phyloP scores from a whole-genome alignment of 495 filamentous ascomycete species.

The Neurospora sp. region DNA sequence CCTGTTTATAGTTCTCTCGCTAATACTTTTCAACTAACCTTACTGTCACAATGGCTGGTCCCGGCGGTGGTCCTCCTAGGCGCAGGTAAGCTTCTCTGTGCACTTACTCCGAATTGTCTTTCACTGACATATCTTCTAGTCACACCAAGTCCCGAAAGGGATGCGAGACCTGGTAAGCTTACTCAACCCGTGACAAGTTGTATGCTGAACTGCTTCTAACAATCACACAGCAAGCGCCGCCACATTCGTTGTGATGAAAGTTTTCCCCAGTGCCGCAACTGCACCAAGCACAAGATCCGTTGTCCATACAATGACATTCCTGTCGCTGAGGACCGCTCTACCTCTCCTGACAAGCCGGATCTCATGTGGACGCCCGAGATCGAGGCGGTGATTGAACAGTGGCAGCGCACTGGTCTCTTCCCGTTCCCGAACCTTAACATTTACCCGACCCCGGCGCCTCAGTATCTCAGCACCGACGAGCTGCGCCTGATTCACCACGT shows the following conservation, averaged over 20 bases:
- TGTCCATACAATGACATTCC: constrained; percentile 91
- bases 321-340: constrained; percentile 52
- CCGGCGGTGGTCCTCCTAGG: constrained; percentile 61
- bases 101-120: background rate
- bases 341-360: constrained; percentile 61
- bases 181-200: background rate
- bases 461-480: constrained; percentile 61
- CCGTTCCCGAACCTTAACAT: constrained; percentile 78
- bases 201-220: constrained; percentile 11
- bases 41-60: constrained; percentile 51
- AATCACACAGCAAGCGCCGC: constrained; percentile 57
- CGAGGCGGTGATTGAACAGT: constrained; percentile 69
- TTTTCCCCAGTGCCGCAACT: constrained; percentile 96
- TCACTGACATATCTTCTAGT: constrained; percentile 33
- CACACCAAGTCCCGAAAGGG: constrained; percentile 98
- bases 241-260: constrained; percentile 98
- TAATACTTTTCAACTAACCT: constrained; percentile 22
- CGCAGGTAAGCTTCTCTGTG: constrained; percentile 38
- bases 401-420: constrained; percentile 74
- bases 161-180: constrained; percentile 70
- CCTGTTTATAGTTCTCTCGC: constrained; percentile 30
- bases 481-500: constrained; percentile 87
- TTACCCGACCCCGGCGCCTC: constrained; percentile 53
- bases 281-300: constrained; percentile 95
- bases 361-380: constrained; percentile 75